These are phyloP conservation scores for Avena sativa DNA, from an alignment of 176 grass and related monocot genomes.

Conservation along the genomic window DNA sequence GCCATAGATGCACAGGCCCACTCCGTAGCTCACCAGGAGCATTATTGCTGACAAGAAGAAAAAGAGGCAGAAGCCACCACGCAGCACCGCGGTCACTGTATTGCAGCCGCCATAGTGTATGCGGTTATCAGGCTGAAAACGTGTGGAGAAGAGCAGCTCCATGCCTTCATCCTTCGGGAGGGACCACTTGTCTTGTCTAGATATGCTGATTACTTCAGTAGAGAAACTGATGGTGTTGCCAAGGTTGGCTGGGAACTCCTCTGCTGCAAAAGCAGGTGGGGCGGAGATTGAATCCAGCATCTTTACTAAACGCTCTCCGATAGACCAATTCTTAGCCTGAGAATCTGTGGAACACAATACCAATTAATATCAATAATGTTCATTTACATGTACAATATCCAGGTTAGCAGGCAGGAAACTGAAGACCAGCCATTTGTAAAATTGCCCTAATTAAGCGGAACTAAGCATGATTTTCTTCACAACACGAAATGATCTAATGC, in stretches of 20 bases:
- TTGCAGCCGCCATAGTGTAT: constrained; percentile 52
- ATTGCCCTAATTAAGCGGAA: constrained; percentile 49
- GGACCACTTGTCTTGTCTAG: constrained; percentile 47
- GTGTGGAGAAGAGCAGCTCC: constrained; percentile 54
- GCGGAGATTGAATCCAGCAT: constrained; percentile 78
- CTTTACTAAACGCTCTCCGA: constrained; percentile 57
- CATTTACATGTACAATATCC: constrained; percentile 5
- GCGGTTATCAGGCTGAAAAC: constrained; percentile 55
- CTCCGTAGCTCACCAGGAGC: constrained; percentile 73
- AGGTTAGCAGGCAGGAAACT: constrained; percentile 26
- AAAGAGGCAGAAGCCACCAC: constrained; percentile 80
- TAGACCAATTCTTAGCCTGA: constrained; percentile 31
- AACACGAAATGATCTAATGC: constrained; percentile 26
- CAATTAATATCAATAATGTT: constrained; percentile 50
- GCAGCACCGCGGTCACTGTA: constrained; percentile 57
- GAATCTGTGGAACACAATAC: constrained; percentile 49
- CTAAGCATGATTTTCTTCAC: constrained; percentile 32
- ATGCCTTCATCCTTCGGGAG: constrained; percentile 56
- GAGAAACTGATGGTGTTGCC: constrained; percentile 63
- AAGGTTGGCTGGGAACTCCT: constrained; percentile 61
- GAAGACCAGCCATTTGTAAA: constrained; percentile 17
- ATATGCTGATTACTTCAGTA: constrained; percentile 66
- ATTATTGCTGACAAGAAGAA: constrained; percentile 70
- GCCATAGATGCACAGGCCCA: constrained; percentile 72
- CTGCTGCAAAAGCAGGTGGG: constrained; percentile 84